phyloP scores from a whole-genome alignment of 139 green algal species.

The Coccomyxa sp. region DNA sequence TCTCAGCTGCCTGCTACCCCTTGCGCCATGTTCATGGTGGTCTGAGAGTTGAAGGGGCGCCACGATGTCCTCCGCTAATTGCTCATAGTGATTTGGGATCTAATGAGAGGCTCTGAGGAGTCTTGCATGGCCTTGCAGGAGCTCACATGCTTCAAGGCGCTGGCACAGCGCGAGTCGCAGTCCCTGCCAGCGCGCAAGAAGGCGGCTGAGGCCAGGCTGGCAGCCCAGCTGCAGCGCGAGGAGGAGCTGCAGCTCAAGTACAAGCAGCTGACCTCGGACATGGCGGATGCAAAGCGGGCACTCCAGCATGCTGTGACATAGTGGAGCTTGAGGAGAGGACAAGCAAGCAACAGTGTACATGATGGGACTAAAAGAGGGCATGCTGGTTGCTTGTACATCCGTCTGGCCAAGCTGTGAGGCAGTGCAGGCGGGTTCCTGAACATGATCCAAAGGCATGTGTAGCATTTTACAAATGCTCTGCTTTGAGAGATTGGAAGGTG shows the following conservation, averaged over 20 bases:
- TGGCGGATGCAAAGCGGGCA: not conserved
- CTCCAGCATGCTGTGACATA: not conserved
- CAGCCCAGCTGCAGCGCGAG: conserved; percentile 50
- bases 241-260: conserved; percentile 61
- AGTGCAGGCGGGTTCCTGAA: no score
- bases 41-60: no score
- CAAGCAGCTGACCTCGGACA: conserved; percentile 28
- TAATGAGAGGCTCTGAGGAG: not conserved
- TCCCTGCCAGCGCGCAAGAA: conserved; percentile 52
- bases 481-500: no score
- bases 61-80: not conserved
- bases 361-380: no score
- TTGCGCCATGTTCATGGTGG: no score
- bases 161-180: conserved; percentile 63
- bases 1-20: no score
- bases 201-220: conserved; percentile 39
- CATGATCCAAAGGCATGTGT: no score
- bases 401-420: no score
- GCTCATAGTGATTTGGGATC: no score
- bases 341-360: no score
- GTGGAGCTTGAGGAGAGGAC: not conserved
- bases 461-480: no score
- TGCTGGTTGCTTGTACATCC: no score
- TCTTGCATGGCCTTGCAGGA: conserved; percentile 29
- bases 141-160: conserved; percentile 39